Evolutionary conservation across 1,284 basidiomycete genomes (phyloP), one percentile per base, ranked within the genome.

Genomic region (Xerocomus nothofagi): DNA sequence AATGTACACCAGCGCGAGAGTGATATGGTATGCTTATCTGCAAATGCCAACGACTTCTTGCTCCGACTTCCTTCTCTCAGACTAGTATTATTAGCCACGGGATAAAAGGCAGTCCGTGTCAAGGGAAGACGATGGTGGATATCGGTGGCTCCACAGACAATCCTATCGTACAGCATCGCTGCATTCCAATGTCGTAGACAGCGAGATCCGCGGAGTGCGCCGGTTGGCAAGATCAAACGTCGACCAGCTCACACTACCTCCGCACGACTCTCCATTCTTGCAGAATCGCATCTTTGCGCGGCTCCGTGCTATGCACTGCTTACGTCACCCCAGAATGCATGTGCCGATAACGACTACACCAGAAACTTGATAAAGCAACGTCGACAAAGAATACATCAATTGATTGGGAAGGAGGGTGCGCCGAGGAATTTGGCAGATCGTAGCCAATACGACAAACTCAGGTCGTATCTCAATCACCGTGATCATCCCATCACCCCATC

Each of bases 171-270:
- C 47, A 44, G 45, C 57, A 56, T 52, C 46, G 24, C 40, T 40
- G 39, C 27, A 33, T 43, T 38, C 40, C 14, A 58, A 42, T 36
- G 32, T 37, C 38, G 26, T 29, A 34, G 17, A 27, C 34, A 46
- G 11, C 41, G 29, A 59, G 53, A 49, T 60, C 59, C 59, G 61
- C 59, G 59, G 61, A 63, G 47, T 39, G 43, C 29, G 3, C 37
- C 21, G 8, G 20, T 11, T 31, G 43, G 26, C 18, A 27, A 50
- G 43, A 34, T 51, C 42, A 50, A 57, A 50, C 53, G 37, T 57
- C 26, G 9, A 47, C 38, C 27, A 38, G 37, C 49, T 37, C 41
- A 44, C 55, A 57, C 39, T 55, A 24, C 45, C 15, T 45, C 59
- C 54, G 57, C 34, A 55, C 51, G 38, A 46, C 36, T 46, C 42